Evolutionary conservation across 441 rosid genomes (phyloP).

Genomic region (Cnidoscolus chayamansa): DNA sequence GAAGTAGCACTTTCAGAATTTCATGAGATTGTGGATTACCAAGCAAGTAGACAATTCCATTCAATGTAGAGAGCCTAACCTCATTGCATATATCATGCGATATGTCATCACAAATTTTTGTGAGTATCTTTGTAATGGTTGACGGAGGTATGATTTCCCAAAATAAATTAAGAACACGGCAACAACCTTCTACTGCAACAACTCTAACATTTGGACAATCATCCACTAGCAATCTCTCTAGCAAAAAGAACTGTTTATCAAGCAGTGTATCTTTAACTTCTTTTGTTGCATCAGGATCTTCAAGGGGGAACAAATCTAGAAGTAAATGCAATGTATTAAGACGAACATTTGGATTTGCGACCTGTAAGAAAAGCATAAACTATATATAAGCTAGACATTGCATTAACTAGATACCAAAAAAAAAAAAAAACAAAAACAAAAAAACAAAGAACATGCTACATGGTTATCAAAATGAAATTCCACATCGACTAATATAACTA

Average conservation of each 20-base stretch:
- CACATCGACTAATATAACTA: neutral
- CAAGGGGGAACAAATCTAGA: conserved; percentile 84
- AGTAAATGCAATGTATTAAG: conserved; percentile 85
- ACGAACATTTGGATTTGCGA: conserved; percentile 90
- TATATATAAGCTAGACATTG: too few relatives aligned
- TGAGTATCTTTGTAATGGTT: conserved; percentile 70
- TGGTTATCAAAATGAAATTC: neutral
- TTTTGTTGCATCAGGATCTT: conserved; percentile 87
- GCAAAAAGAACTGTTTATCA: conserved; percentile 77
- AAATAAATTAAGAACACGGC: conserved; percentile 76
- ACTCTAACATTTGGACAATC: conserved; percentile 86
- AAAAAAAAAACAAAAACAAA: too few relatives aligned
- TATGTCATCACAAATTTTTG: conserved; percentile 65
- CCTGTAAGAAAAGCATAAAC: conserved; percentile 47
- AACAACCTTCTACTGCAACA: conserved; percentile 94
- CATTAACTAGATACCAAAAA: too few relatives aligned
- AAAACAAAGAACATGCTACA: conserved; percentile 4
- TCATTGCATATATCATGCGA: conserved; percentile 70
- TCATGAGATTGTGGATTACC: conserved; percentile 91
- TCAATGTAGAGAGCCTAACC: conserved; percentile 79
- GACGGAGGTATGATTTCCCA: conserved; percentile 93
- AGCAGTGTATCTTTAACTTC: conserved; percentile 78
- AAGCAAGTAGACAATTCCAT: conserved; percentile 80
- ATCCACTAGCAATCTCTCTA: conserved; percentile 77
- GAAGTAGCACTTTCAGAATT: conserved; percentile 81